Percentiles rank a stretch among this genome's conserved stretches.
Evolutionary conservation across 2,329 filamentous ascomycete species (phyloP).

Genomic region (Cladosporium sphaerospermum): DNA sequence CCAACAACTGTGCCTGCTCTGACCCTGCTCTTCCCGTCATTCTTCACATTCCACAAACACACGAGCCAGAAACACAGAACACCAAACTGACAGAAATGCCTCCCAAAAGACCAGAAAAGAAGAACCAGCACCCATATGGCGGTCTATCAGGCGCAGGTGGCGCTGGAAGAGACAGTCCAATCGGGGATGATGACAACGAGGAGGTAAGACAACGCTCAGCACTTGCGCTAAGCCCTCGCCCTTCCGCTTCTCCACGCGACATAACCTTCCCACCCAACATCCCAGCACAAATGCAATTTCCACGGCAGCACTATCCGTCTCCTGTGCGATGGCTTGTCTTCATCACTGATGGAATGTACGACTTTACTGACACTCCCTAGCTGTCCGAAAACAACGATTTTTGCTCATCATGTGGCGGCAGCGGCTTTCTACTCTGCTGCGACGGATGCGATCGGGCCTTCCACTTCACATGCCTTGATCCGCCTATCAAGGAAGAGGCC

Average conservation of each 20-base stretch:
- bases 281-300: slow-evolving; percentile 25
- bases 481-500: slow-evolving; percentile 55
- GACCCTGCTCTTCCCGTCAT: not conserved
- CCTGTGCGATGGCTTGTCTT: slow-evolving; percentile 18
- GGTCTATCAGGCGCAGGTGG: slow-evolving; percentile 61
- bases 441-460: slow-evolving; percentile 87
- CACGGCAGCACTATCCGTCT: slow-evolving; percentile 21
- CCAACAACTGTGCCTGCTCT: not conserved
- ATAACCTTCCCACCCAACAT: slow-evolving; percentile 16
- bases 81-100: slow-evolving; percentile 21
- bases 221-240: slow-evolving; percentile 20
- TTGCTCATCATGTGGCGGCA: slow-evolving; percentile 78
- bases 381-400: slow-evolving; percentile 71
- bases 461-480: slow-evolving; percentile 83
- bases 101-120: slow-evolving; percentile 63
- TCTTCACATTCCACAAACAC: slow-evolving; percentile 10
- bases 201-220: slow-evolving; percentile 42
- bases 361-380: slow-evolving; percentile 33
- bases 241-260: slow-evolving; percentile 15
- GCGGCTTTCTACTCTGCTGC: slow-evolving; percentile 83
- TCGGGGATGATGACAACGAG: slow-evolving; percentile 53
- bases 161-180: slow-evolving; percentile 55
- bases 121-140: slow-evolving; percentile 62
- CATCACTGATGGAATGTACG: slow-evolving; percentile 11
- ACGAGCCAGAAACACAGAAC: slow-evolving; percentile 9